Conservation (phyloP, 164 flowering plant genomes). For the Akebia trifoliata region DNA sequence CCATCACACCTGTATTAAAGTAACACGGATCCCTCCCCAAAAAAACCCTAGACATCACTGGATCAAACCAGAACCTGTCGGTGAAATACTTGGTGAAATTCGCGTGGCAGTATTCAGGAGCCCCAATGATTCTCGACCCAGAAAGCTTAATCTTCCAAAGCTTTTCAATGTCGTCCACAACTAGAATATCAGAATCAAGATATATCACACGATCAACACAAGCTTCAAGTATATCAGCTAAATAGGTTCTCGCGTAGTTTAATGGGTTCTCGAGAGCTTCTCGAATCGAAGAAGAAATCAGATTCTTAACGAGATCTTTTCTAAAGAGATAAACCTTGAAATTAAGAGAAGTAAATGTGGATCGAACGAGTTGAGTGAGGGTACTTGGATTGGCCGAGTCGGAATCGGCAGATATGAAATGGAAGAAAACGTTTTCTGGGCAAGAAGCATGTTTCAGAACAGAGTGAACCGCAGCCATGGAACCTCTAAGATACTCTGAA, state of each 20-base stretch:
- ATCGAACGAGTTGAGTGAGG: slow-evolving; percentile 26
- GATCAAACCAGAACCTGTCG: slow-evolving; percentile 60
- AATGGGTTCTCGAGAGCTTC: slow-evolving; percentile 63
- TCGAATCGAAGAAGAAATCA: slow-evolving; percentile 59
- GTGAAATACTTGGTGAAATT: slow-evolving; percentile 74
- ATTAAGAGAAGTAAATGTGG: slow-evolving; percentile 58
- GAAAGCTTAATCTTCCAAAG: slow-evolving; percentile 45
- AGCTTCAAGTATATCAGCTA: slow-evolving; percentile 46
- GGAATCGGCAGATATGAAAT: slow-evolving; percentile 57
- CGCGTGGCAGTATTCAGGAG: slow-evolving; percentile 80
- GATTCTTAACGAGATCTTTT: slow-evolving; percentile 39
- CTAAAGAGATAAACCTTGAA: slow-evolving; percentile 58
- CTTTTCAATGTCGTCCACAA: slow-evolving; percentile 61
- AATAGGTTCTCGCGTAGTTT: slow-evolving; percentile 64
- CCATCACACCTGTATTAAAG: slow-evolving; percentile 86
- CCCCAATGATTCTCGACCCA: slow-evolving; percentile 48
- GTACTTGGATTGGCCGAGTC: slow-evolving; percentile 35
- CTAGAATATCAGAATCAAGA: slow-evolving; percentile 61
- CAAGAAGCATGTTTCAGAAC: slow-evolving; percentile 61
- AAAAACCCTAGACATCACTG: slow-evolving; percentile 36
- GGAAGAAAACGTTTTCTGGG: slow-evolving; percentile 64
- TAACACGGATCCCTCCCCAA: slow-evolving; percentile 48
- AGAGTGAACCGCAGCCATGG: slow-evolving; percentile 59
- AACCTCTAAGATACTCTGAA: slow-evolving; percentile 46
- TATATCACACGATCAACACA: slow-evolving; percentile 62